These are phyloP conservation scores for Blastobotrys persicus DNA, from an alignment of 1,139 yeast genomes.

Conservation along the genomic window DNA sequence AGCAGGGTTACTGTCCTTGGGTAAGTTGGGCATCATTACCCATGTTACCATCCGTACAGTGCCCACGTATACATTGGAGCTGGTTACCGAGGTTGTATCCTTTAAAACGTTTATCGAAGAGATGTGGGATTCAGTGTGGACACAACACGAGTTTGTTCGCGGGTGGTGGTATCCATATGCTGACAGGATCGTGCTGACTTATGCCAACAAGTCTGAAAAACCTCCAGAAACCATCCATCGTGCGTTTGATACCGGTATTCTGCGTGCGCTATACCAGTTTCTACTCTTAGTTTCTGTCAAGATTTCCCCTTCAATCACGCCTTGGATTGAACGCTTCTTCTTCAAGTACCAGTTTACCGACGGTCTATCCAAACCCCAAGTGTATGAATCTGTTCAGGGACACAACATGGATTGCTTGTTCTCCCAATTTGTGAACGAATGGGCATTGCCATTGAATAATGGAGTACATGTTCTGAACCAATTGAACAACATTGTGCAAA, in stretches of 20 bases:
- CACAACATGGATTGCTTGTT: conserved; percentile 94
- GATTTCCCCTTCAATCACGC: conserved; percentile 71
- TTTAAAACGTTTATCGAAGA: conserved; percentile 65
- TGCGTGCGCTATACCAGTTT: conserved; percentile 75
- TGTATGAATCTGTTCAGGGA: conserved; percentile 73
- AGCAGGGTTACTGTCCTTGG: conserved; percentile 85
- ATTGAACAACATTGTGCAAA: conserved; percentile 57
- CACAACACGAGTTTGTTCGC: conserved; percentile 84
- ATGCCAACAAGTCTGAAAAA: conserved; percentile 70
- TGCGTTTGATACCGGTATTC: conserved; percentile 81
- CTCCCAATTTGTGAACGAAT: conserved; percentile 92
- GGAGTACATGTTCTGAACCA: conserved; percentile 72
- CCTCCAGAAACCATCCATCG: conserved; percentile 69
- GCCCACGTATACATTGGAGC: conserved; percentile 77
- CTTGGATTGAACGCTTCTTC: conserved; percentile 77
- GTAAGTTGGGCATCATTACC: conserved; percentile 87
- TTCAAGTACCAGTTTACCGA: conserved; percentile 80
- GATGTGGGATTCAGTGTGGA: conserved; percentile 61
- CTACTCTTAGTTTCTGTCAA: conserved; percentile 78
- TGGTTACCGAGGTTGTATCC: conserved; percentile 76
- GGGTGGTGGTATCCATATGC: conserved; percentile 99
- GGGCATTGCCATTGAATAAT: conserved; percentile 83
- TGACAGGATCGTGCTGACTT: conserved; percentile 82
- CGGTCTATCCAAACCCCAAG: conserved; percentile 64
- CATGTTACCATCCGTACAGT: conserved; percentile 84